Percentiles rank a stretch among this genome's conserved stretches.
Conservation (phyloP, 768 basidiomycete genomes). For the Auricularia sp. region DNA sequence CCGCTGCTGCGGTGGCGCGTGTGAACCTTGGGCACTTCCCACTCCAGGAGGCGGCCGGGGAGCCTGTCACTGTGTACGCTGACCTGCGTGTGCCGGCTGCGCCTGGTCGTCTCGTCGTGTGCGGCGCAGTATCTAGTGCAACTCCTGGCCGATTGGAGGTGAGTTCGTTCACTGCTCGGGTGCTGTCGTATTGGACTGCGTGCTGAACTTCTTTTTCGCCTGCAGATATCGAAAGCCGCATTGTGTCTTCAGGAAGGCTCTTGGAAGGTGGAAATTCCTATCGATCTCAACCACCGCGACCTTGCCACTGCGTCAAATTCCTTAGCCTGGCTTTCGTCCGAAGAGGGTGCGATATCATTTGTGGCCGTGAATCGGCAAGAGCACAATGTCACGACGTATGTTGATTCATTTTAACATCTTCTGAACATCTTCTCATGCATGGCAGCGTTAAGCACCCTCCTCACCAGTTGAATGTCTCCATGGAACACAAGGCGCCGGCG, state of each 20-base stretch:
- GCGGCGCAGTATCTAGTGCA: slow-evolving; percentile 48
- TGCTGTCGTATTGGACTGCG: slow-evolving; percentile 10
- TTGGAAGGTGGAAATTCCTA: slow-evolving; percentile 61
- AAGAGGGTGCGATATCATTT: slow-evolving; percentile 32
- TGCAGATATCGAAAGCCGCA: slow-evolving; percentile 22
- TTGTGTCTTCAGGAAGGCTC: slow-evolving; percentile 46
- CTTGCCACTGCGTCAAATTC: slow-evolving; percentile 15
- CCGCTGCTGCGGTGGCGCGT: slow-evolving; percentile 22
- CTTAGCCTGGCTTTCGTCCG: slow-evolving; percentile 2
- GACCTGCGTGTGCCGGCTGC: slow-evolving; percentile 44
- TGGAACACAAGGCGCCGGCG: slow-evolving; percentile 58
- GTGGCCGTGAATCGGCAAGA: slow-evolving; percentile 41
- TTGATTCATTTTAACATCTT: too few species aligned
- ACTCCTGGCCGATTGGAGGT: slow-evolving; percentile 47
- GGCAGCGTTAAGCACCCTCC: slow-evolving; percentile 32
- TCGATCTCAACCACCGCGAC: slow-evolving; percentile 34
- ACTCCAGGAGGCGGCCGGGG: slow-evolving; percentile 10
- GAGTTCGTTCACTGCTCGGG: slow-evolving; percentile 14
- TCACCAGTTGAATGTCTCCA: slow-evolving; percentile 43
- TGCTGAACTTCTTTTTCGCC: slow-evolving; percentile 27
- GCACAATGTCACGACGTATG: slow-evolving; percentile 28
- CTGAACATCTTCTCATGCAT: slow-evolving; percentile 8
- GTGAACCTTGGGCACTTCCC: slow-evolving; percentile 39
- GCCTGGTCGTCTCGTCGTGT: slow-evolving; percentile 45
- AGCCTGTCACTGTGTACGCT: slow-evolving; percentile 22